Conservation (phyloP, 2,329 filamentous ascomycete genomes). For the Dendrostoma leiphaemia region DNA sequence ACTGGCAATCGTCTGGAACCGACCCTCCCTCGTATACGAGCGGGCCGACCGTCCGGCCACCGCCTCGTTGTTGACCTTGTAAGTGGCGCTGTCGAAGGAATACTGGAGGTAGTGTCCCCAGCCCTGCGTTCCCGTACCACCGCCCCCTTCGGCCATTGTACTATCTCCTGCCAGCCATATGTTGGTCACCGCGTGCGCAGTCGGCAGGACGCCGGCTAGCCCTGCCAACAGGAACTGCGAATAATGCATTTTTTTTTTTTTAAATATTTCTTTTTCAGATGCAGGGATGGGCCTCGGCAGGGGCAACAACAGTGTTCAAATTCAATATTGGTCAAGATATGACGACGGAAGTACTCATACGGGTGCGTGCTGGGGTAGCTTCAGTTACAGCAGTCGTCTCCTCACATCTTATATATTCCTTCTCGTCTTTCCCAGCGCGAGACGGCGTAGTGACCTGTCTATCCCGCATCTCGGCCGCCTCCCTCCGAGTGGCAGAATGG, state of each 20-base stretch:
- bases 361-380: too few relatives aligned
- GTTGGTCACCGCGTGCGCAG: slow-evolving; percentile 1
- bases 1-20: slow-evolving; percentile 57
- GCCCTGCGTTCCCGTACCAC: slow-evolving; percentile 46
- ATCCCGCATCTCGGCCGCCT: too few relatives aligned
- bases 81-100: slow-evolving; percentile 39
- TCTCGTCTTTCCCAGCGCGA: too few relatives aligned
- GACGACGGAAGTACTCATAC: too few relatives aligned
- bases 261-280: too few relatives aligned
- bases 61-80: slow-evolving; percentile 60
- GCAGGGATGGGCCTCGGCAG: background rate
- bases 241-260: background rate
- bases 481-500: too few relatives aligned
- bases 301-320: background rate
- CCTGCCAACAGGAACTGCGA: background rate
- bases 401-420: too few relatives aligned
- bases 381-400: too few relatives aligned
- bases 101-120: slow-evolving; percentile 62
- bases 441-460: too few relatives aligned
- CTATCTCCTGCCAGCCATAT: slow-evolving; percentile 46
- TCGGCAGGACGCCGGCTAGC: background rate
- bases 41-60: slow-evolving; percentile 65
- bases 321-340: background rate
- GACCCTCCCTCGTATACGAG: slow-evolving; percentile 64
- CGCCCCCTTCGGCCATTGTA: slow-evolving; percentile 54